Evolutionary conservation across 306 rosid species (phyloP).

Genomic region (Acacia melanoxylon): DNA sequence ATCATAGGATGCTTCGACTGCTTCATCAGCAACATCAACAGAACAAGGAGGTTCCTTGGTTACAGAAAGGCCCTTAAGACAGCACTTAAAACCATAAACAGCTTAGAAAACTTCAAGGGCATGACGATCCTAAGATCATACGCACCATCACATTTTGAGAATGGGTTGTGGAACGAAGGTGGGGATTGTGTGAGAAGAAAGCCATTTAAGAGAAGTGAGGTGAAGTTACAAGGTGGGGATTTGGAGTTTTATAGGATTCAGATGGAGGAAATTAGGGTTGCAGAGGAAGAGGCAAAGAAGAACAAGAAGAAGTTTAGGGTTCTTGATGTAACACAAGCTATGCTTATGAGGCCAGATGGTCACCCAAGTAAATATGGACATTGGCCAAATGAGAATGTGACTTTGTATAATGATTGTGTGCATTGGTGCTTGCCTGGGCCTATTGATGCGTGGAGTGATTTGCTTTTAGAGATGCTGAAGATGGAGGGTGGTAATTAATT

Average conservation of each 20-base stretch:
- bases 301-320: conserved; percentile 50
- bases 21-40: conserved; percentile 55
- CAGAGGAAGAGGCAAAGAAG: conserved; percentile 55
- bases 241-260: conserved; percentile 81
- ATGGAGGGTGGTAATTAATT: conserved; percentile 54
- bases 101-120: conserved; percentile 57
- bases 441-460: conserved; percentile 79
- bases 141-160: conserved; percentile 85
- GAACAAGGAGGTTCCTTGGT: conserved; percentile 67
- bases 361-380: conserved; percentile 88
- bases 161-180: conserved; percentile 78
- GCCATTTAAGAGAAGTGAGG: conserved; percentile 74
- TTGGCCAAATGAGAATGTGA: conserved; percentile 74
- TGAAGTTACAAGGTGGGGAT: conserved; percentile 52
- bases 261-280: conserved; percentile 67
- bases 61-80: conserved; percentile 66
- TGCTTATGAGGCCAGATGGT: conserved; percentile 82
- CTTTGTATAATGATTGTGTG: conserved; percentile 81
- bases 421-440: conserved; percentile 97
- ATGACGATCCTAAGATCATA: conserved; percentile 64
- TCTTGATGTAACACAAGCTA: conserved; percentile 67
- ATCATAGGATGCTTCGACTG: conserved; percentile 75
- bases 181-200: conserved; percentile 71
- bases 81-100: conserved; percentile 66
- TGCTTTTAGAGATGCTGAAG: conserved; percentile 73